Percentiles rank a stretch among this genome's conserved stretches.
phyloP scores from a whole-genome alignment of 192 early-diverging fungal genomes.

The Entomortierella parvispora region DNA sequence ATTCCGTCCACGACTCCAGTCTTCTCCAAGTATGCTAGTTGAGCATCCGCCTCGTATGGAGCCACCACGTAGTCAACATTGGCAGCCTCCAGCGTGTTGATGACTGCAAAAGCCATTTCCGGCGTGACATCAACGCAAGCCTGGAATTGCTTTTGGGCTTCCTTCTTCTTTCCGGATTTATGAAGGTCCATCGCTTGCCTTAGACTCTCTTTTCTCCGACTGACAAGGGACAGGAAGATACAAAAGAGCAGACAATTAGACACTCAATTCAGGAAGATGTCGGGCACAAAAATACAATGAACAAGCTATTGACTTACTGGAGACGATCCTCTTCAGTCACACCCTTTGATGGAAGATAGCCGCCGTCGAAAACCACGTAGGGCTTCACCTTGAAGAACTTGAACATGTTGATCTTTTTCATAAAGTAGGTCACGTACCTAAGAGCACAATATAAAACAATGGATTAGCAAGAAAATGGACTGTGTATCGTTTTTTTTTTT shows the following conservation, averaged over 20 bases:
- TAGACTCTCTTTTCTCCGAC: constrained; percentile 67
- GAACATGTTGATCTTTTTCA: constrained; percentile 80
- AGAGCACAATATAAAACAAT: background rate
- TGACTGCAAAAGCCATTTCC: constrained; percentile 81
- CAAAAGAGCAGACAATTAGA: no score
- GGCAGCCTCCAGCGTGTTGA: constrained; percentile 71
- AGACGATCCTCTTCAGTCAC: constrained; percentile 76
- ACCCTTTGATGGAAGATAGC: constrained; percentile 84
- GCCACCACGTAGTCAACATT: constrained; percentile 86
- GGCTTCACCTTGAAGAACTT: constrained; percentile 77
- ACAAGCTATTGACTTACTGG: no score
- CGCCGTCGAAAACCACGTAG: constrained; percentile 96
- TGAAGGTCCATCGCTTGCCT: constrained; percentile 66
- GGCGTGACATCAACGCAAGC: constrained; percentile 85
- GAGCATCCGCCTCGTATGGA: constrained; percentile 98
- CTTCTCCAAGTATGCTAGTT: constrained; percentile 85
- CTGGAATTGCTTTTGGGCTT: constrained; percentile 81
- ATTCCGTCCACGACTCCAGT: constrained; percentile 76
- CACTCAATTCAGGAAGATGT: background rate
- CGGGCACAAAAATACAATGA: background rate
- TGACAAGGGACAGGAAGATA: no score
- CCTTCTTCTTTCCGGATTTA: constrained; percentile 61
- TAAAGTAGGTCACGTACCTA: constrained; percentile 90
- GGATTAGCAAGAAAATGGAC: background rate
- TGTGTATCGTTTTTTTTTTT: no score